These are phyloP conservation scores for Stentor coeruleus DNA, from an alignment of 73 alveolate species.

Conservation along the genomic window DNA sequence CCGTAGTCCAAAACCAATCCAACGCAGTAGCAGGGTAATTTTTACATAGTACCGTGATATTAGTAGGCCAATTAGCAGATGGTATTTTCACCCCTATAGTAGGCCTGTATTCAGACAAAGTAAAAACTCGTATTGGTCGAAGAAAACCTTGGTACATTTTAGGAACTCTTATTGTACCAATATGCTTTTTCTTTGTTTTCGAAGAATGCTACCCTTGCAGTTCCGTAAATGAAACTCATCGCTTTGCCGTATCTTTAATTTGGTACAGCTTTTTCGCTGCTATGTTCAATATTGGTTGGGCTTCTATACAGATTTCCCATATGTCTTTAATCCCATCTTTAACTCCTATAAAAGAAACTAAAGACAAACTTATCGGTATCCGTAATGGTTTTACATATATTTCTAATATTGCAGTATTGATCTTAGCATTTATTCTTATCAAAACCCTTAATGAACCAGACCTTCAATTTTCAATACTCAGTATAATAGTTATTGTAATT, in stretches of 20 bases:
- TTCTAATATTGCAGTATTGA: slow-evolving; percentile 37
- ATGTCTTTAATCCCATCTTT: slow-evolving; percentile 53
- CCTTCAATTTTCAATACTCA: slow-evolving; percentile 32
- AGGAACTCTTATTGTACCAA: slow-evolving; percentile 47
- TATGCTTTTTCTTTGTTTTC: slow-evolving; percentile 24
- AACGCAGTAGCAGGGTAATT: slow-evolving; percentile 22
- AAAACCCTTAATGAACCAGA: slow-evolving; percentile 30
- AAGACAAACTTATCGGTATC: slow-evolving; percentile 43
- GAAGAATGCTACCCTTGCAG: slow-evolving; percentile 25
- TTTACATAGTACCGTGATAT: slow-evolving; percentile 35
- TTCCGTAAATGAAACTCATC: slow-evolving; percentile 37
- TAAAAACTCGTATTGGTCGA: slow-evolving; percentile 66
- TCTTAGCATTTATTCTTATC: slow-evolving; percentile 42
- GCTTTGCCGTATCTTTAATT: background rate
- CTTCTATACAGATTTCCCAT: slow-evolving; percentile 50
- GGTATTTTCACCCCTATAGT: slow-evolving; percentile 76
- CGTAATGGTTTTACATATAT: slow-evolving; percentile 50
- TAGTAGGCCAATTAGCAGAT: slow-evolving; percentile 81
- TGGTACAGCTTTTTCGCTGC: slow-evolving; percentile 24
- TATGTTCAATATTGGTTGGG: slow-evolving; percentile 52
- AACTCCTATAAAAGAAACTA: slow-evolving; percentile 45
- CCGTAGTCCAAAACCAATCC: background rate
- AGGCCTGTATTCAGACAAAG: slow-evolving; percentile 60
- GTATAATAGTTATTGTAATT: slow-evolving; percentile 25
- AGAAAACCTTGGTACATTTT: slow-evolving; percentile 81